Base-by-base conservation (phyloP, 371 early-diverging fungal species). In the Circinella umbellata region DNA sequence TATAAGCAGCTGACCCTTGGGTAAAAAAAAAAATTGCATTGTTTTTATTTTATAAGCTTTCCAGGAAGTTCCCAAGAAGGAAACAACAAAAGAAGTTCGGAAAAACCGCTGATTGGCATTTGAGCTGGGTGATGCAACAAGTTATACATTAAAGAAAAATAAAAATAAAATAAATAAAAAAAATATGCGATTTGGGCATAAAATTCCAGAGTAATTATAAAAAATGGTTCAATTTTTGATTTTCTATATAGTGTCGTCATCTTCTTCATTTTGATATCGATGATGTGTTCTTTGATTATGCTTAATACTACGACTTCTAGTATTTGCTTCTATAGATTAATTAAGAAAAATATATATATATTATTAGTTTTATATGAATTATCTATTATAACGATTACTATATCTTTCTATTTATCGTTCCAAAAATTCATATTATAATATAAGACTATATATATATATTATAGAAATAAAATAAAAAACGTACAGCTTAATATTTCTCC, bases 31-130 rank as follows among this genome's bases (percentile, higher is more conserved):
- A 34, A 57, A 57, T 37, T 57, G 57, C 57, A 18, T 34, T n/a
- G 14, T 17, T 10, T 57, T 11, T 34, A 27, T 57, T 57, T 57
- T 6, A 13, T 53, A 53, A 57, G 57, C 57, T 57, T 57, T 57
- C 34, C 57, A 57, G 57, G 57, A 57, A 57, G 57, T 57, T 57
- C 57, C 57, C 6, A 57, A 57, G 57, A 57, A 34, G 57, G 57
- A 10, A 57, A 57, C 35, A 57, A 53, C 42, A 6, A 42, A 57
- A 57, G 57, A 57, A 57, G 57, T 57, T 57, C 57, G 57, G 57
- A 57, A 57, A 57, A 57, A 57, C 57, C 18, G 18, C 57, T 57
- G 27, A 57, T 57, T 57, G 57, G 57, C 57, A 34, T 53, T 53
- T 53, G 53, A 18, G 42, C 6, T 42, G 11, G 27, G 6, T 42